Conservation (phyloP, 257 asterid species). For the Anisodus tanguticus region DNA sequence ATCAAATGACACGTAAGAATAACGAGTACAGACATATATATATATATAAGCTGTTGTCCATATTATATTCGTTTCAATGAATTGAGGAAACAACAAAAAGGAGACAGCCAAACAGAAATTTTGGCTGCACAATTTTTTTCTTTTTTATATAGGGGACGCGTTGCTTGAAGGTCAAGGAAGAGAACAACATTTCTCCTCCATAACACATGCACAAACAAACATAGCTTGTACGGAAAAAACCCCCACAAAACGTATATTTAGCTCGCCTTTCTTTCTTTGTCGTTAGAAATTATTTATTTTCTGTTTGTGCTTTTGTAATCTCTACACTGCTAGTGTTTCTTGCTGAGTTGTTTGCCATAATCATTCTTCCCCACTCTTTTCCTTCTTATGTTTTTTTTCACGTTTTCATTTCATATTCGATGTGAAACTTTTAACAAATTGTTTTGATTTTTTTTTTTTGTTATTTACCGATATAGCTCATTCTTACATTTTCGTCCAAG, state of each 20-base stretch:
- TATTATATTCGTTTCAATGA: not conserved
- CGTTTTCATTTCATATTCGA: too few relatives aligned
- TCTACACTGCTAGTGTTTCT: not conserved
- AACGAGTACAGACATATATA: not conserved
- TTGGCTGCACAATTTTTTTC: slow-evolving; percentile 24
- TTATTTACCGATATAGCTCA: not conserved
- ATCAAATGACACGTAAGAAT: slow-evolving; percentile 7
- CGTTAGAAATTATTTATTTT: slow-evolving; percentile 19
- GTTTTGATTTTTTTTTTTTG: not conserved
- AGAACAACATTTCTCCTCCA: slow-evolving; percentile 20
- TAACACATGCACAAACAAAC: not conserved
- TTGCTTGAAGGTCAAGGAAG: slow-evolving; percentile 40
- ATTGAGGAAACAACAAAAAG: not conserved
- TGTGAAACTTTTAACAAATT: too few relatives aligned
- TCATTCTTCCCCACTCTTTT: not conserved
- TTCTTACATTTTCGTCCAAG: not conserved
- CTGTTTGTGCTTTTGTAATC: not conserved
- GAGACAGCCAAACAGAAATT: not conserved
- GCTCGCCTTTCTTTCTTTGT: not conserved
- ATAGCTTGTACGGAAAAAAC: not conserved
- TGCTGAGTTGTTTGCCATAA: slow-evolving; percentile 27
- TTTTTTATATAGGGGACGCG: slow-evolving; percentile 35
- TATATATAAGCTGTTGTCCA: not conserved
- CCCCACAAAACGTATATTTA: not conserved
- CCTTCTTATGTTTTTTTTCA: not conserved